Conservation (phyloP, 1,284 basidiomycete genomes). For the Heterobasidion parviporum region DNA sequence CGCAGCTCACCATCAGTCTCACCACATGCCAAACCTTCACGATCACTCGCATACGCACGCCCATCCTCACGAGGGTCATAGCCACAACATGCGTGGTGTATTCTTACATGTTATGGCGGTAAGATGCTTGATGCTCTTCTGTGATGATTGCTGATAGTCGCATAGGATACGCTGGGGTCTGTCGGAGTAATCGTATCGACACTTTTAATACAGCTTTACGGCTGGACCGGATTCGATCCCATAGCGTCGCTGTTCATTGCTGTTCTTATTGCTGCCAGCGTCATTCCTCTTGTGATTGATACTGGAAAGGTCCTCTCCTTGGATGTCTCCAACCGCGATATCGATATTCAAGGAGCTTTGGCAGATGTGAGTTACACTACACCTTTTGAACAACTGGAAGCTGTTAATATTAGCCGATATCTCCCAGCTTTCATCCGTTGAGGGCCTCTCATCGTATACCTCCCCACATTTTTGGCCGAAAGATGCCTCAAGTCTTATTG, state of each 20-base stretch:
- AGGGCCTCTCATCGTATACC: slow-evolving; percentile 78
- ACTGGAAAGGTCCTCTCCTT: slow-evolving; percentile 85
- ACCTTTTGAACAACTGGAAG: not conserved
- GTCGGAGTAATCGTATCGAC: slow-evolving; percentile 99
- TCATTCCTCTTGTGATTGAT: slow-evolving; percentile 92
- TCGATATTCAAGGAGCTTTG: slow-evolving; percentile 64
- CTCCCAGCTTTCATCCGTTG: slow-evolving; percentile 46
- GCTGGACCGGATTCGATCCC: slow-evolving; percentile 99
- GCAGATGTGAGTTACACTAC: slow-evolving; percentile 49
- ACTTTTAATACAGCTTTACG: slow-evolving; percentile 90
- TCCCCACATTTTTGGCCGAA: slow-evolving; percentile 94
- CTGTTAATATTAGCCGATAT: not conserved
- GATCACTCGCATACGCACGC: slow-evolving; percentile 41
- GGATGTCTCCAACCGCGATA: slow-evolving; percentile 71
- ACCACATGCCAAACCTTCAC: slow-evolving; percentile 45
- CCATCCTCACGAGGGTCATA: slow-evolving; percentile 72
- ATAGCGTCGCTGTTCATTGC: slow-evolving; percentile 98
- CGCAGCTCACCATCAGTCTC: slow-evolving; percentile 39
- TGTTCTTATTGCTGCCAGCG: slow-evolving; percentile 88
- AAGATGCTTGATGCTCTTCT: slow-evolving; percentile 20
- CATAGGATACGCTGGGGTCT: slow-evolving; percentile 79
- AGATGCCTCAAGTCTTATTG: slow-evolving; percentile 79
- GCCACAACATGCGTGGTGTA: slow-evolving; percentile 99
- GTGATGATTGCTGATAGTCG: not conserved
- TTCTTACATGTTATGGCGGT: slow-evolving; percentile 91